Percentiles rank a stretch among this genome's conserved stretches.
Evolutionary conservation across 2,329 filamentous ascomycete species (phyloP).

Genomic region (Chaetomiaceae sp.): DNA sequence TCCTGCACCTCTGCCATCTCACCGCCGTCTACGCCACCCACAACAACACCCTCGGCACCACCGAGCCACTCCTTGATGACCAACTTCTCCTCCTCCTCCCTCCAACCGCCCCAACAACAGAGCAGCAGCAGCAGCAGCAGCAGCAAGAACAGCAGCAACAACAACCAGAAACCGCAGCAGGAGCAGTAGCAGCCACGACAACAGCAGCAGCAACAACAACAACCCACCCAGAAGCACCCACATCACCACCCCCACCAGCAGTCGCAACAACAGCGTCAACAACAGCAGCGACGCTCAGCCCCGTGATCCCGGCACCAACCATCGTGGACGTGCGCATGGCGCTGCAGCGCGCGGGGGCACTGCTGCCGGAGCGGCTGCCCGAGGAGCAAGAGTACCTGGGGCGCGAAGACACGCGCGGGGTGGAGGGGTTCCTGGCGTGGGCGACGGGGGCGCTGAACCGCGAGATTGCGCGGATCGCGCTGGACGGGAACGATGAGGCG

Average conservation of each 20-base stretch:
- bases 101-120: no score
- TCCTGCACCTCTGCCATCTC: conserved; percentile 66
- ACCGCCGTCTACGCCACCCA: conserved; percentile 67
- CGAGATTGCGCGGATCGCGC: conserved; percentile 77
- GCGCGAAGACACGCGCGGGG: conserved; percentile 71
- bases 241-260: background rate
- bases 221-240: background rate
- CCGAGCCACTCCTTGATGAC: no score
- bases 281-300: background rate
- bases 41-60: no score
- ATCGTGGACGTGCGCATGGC: conserved; percentile 81
- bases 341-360: conserved; percentile 71
- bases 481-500: conserved; percentile 59
- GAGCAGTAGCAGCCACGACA: background rate
- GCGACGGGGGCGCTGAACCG: conserved; percentile 66
- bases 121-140: background rate
- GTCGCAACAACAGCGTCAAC: background rate
- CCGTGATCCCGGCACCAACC: conserved; percentile 41
- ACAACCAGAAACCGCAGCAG: background rate
- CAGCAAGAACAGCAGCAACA: background rate
- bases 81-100: no score
- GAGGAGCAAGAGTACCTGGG: conserved; percentile 65
- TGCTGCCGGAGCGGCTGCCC: conserved; percentile 63
- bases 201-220: background rate
- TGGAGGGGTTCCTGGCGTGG: conserved; percentile 77